Percentiles rank a stretch among this genome's conserved stretches.
Evolutionary conservation across 257 asterid genomes (phyloP).

Genomic region (Nicotiana knightiana): DNA sequence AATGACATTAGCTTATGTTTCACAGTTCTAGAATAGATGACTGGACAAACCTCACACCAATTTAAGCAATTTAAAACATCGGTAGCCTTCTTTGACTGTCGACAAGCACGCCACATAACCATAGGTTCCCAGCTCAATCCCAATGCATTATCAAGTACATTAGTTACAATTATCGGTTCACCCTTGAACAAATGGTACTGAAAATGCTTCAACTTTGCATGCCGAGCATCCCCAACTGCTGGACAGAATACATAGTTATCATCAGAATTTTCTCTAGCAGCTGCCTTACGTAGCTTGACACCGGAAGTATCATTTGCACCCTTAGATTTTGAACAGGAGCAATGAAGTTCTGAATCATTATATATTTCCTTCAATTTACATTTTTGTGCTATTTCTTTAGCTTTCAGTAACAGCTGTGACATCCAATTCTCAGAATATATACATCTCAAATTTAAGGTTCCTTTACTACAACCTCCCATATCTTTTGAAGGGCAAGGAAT

Average conservation of each 20-base stretch:
- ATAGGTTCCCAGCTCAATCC: conserved; percentile 99
- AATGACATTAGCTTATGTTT: neutral
- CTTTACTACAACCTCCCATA: conserved; percentile 59
- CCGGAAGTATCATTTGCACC: conserved; percentile 18
- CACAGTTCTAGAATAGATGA: neutral
- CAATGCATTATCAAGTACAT: conserved; percentile 56
- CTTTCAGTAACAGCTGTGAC: conserved; percentile 41
- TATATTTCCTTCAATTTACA: conserved; percentile 13
- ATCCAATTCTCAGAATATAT: conserved; percentile 28
- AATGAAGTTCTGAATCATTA: conserved; percentile 17
- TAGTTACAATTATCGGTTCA: conserved; percentile 78
- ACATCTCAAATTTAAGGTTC: conserved; percentile 42
- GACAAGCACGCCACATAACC: conserved; percentile 98
- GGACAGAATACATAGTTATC: conserved; percentile 75
- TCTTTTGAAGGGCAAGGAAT: conserved; percentile 49
- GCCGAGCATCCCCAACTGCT: conserved; percentile 42
- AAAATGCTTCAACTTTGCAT: conserved; percentile 60
- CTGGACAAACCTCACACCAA: conserved; percentile 40
- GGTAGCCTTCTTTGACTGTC: conserved; percentile 50
- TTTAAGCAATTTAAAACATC: conserved; percentile 72
- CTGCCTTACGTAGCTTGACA: conserved; percentile 41
- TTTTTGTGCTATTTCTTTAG: conserved; percentile 29
- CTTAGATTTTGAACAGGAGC: conserved; percentile 35
- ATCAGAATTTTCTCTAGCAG: conserved; percentile 44
- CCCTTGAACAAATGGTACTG: conserved; percentile 76